Evolutionary conservation across 2,329 filamentous ascomycete species (phyloP).

Genomic region (Davidsoniella virescens): DNA sequence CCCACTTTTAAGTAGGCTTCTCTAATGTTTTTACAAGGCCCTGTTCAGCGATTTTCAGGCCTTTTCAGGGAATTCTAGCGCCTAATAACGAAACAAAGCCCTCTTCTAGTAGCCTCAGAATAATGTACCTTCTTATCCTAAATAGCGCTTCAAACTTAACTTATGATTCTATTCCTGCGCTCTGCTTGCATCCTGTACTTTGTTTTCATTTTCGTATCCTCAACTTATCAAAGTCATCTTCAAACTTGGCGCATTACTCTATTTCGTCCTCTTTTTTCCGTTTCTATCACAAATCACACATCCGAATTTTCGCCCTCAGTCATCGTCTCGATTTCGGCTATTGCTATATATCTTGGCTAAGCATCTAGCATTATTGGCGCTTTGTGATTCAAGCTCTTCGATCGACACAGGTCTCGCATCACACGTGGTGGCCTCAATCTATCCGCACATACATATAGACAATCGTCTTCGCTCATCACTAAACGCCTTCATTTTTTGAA

Average conservation of each 20-base stretch:
- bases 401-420: too few relatives aligned
- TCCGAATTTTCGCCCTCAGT: background rate
- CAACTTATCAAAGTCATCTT: background rate
- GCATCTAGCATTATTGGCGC: conserved; percentile 37
- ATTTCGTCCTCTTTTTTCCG: background rate
- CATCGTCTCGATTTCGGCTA: background rate
- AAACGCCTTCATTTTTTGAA: too few relatives aligned
- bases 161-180: too few relatives aligned
- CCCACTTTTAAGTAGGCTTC: conserved; percentile 4
- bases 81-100: conserved; percentile 2
- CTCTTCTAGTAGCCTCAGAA: too few relatives aligned
- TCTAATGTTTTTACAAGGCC: background rate
- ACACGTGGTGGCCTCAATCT: too few relatives aligned
- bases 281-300: background rate
- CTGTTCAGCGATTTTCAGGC: background rate
- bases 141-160: too few relatives aligned
- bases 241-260: background rate
- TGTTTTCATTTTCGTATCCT: background rate
- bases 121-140: background rate
- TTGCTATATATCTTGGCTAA: background rate
- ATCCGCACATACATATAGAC: too few relatives aligned
- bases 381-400: too few relatives aligned
- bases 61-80: too few relatives aligned
- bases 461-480: too few relatives aligned
- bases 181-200: background rate